Evolutionary conservation across 257 asterid genomes (phyloP), one percentile per base, ranked within the genome.

Genomic region (Ophiorrhiza pumila): DNA sequence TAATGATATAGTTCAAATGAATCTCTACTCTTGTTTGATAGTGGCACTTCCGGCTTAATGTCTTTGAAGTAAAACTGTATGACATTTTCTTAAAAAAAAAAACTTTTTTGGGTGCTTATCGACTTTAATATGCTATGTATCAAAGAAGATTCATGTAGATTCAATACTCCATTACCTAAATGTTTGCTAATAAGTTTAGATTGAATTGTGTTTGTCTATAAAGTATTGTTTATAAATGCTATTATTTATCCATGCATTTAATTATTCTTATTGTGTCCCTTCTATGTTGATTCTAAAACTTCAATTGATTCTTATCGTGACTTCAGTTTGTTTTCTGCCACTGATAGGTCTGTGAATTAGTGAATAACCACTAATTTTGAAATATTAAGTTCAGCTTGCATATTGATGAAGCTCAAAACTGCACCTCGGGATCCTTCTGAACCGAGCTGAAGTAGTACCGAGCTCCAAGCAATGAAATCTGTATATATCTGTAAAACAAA

Each of bases 321-420:
- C 4, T n/a, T 13, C 17, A n/a, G 0, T 17, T 32, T 17, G n/a
- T 77, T 71, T n/a, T 62, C 59, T 11, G 65, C 65, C 17, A 76
- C 56, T 79, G 77, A 11, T 66, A 90, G 95, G 96, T 69, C 85
- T 86, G 61, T 91, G 92, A 46, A 85, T 90, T 71, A 14, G 39
- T 18, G 41, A 15, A 32, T 37, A 27, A 41, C 39, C 35, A 15
- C 25, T 17, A 61, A 29, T 11, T 14, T n/a, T 4, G 20, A 4
- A 60, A 32, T 32, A 17, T 15, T 60, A 15, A 15, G 23, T 32
- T 61, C 25, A 34, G 17, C 10, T n/a, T 47, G 45, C 66, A 61
- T n/a, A n/a, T n/a, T n/a, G n/a, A n/a, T n/a, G n/a, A n/a, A n/a
- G n/a, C n/a, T n/a, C n/a, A n/a, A n/a, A n/a, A n/a, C n/a, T n/a